Evolutionary conservation across 2,329 filamentous ascomycete genomes (phyloP).

Genomic region (Aspergillus uvarum): DNA sequence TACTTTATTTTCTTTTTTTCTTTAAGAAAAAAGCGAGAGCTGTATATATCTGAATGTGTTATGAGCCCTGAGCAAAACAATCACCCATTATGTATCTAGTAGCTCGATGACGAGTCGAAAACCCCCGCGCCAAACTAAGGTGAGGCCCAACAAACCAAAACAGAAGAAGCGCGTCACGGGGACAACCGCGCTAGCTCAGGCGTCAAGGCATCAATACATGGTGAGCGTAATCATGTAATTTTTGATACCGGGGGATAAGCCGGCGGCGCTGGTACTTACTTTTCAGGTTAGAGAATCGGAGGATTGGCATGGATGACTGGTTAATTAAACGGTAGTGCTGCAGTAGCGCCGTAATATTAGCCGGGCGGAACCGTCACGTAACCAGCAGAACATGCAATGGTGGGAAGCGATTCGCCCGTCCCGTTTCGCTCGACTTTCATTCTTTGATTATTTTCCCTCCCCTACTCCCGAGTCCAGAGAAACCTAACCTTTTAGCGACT

Average conservation of each 20-base stretch:
- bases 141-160: background rate
- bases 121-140: background rate
- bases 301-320: background rate
- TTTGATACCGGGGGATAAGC: conserved; percentile 22
- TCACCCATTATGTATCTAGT: too few relatives aligned
- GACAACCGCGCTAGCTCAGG: conserved; percentile 14
- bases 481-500: background rate
- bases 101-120: background rate
- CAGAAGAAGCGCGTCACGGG: conserved; percentile 14
- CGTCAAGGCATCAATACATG: conserved; percentile 18
- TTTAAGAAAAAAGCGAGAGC: too few relatives aligned
- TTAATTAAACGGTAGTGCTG: background rate
- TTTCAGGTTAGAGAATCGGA: background rate
- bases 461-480: conserved; percentile 8
- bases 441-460: conserved; percentile 20
- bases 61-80: too few relatives aligned
- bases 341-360: conserved; percentile 11
- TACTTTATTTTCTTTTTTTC: too few relatives aligned
- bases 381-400: background rate
- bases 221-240: conserved; percentile 3
- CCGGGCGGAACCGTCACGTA: conserved; percentile 12
- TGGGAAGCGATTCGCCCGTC: conserved; percentile 13
- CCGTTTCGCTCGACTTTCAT: conserved; percentile 11
- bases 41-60: too few relatives aligned
- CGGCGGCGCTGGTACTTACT: conserved; percentile 9